Evolutionary conservation across 2,329 filamentous ascomycete species (phyloP), one percentile per base, ranked within the genome.

Genomic region (Onygena corvina): DNA sequence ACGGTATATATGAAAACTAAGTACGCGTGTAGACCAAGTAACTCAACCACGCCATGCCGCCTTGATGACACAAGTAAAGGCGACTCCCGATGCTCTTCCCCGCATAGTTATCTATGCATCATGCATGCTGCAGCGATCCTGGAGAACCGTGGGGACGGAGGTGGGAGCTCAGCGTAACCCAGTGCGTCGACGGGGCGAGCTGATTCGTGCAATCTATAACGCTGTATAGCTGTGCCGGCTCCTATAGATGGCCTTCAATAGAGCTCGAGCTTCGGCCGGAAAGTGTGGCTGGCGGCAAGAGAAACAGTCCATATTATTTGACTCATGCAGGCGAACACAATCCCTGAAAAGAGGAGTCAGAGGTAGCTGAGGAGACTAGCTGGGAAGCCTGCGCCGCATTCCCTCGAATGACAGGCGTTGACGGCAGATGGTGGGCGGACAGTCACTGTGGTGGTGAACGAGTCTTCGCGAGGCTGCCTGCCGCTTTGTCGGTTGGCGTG

Each of bases 391-490:
- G 36, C 27, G 36, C 36, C n/a, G 36, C 36, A 20, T 25, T 42
- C 20, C n/a, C n/a, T 42, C 36, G 21, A 42, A 42, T 42, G 36
- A 42, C 16, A 42, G 16, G 21, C 21, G 4, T 42, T 20, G 21
- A 42, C 21, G 27, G 38, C 4, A 42, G 21, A 23, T 42, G 12
- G 38, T 29, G 12, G 38, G 20, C 12, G 38, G 38, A 42, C 38
- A 27, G 23, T 20, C 18, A 23, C 34, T n/a, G n/a, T n/a, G n/a
- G 16, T 42, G 3, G 14, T 12, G 21, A 23, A 42, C 27, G 21
- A 42, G 20, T 42, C 38, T 27, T 27, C 5, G 38, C 38, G 38
- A 42, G 38, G 38, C 38, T 42, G 38, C 38, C 38, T 23, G 9
- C n/a, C n/a, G n/a, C 16, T 3, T 20, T 27, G 21, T n/a, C n/a